phyloP scores from a whole-genome alignment of 345 rosid species.

The Citrus glauca region DNA sequence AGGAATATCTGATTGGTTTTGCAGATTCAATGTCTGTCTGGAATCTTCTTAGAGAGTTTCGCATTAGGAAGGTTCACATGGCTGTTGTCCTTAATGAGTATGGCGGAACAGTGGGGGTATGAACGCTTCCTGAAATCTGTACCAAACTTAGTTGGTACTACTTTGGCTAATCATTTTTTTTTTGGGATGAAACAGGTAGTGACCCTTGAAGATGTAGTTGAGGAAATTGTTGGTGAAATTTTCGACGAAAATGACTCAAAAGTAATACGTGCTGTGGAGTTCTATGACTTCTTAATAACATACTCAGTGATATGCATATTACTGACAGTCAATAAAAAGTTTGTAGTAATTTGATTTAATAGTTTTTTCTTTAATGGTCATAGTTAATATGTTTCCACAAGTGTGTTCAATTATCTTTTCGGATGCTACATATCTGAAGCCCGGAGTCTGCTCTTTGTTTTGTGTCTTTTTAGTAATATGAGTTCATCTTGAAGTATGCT shows the following conservation, averaged over 20 bases:
- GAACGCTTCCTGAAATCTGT: slow-evolving; percentile 23
- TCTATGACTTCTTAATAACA: neutral
- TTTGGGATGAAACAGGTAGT: slow-evolving; percentile 60
- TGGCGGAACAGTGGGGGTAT: slow-evolving; percentile 98
- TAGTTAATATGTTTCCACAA: neutral
- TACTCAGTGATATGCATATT: neutral
- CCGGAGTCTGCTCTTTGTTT: neutral
- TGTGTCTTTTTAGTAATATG: neutral
- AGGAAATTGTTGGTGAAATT: slow-evolving; percentile 98
- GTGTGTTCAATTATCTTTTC: neutral
- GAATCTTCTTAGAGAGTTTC: slow-evolving; percentile 98
- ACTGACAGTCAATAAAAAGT: neutral
- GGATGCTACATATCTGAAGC: neutral
- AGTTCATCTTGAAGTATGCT: neutral
- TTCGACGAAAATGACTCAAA: slow-evolving; percentile 98
- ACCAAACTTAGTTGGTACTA: neutral
- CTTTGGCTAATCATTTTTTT: slow-evolving; percentile 2
- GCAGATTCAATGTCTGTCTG: slow-evolving; percentile 99
- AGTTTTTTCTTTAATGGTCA: neutral
- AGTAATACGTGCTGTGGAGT: slow-evolving; percentile 32
- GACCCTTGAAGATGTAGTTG: slow-evolving; percentile 94
- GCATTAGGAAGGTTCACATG: slow-evolving; percentile 98
- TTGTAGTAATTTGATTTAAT: neutral
- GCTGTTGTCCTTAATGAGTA: slow-evolving; percentile 97
- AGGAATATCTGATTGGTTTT: slow-evolving; percentile 20